These are phyloP conservation scores for Sextonia rubra DNA, from an alignment of 164 flowering plant species.

Conservation along the genomic window DNA sequence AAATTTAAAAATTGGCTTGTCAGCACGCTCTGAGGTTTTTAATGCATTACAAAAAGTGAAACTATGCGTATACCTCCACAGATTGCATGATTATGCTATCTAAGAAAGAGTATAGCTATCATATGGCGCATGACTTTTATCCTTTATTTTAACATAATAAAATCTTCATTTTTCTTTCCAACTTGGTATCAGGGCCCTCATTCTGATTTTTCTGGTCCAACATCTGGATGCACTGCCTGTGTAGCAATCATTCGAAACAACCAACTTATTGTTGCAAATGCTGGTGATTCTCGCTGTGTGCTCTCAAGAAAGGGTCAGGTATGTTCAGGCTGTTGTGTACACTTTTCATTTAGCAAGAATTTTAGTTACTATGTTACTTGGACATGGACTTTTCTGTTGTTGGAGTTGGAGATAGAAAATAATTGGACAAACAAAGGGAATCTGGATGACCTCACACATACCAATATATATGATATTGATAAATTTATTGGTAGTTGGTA, in stretches of 20 bases:
- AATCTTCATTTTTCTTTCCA: neutral
- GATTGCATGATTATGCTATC: neutral
- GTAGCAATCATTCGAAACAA: slow-evolving; percentile 80
- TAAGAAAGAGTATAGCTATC: too few species aligned
- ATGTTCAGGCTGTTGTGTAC: slow-evolving; percentile 8
- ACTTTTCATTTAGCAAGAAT: too few species aligned
- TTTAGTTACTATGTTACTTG: too few species aligned
- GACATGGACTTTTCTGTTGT: neutral
- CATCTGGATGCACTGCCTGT: slow-evolving; percentile 96
- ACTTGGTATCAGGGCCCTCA: slow-evolving; percentile 76
- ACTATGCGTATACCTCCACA: too few species aligned
- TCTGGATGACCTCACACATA: too few species aligned
- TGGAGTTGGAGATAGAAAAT: neutral
- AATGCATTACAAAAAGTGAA: neutral
- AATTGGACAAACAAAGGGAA: too few species aligned
- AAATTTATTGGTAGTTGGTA: too few species aligned
- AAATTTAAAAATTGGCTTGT: neutral
- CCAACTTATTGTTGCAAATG: slow-evolving; percentile 92
- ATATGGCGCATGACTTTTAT: neutral
- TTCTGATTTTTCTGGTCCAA: slow-evolving; percentile 94
- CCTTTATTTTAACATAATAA: neutral
- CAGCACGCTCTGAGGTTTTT: neutral
- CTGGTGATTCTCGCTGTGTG: slow-evolving; percentile 99
- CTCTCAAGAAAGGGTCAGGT: slow-evolving; percentile 98
- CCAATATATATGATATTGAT: too few species aligned